Conservation (phyloP, 805 yeast genomes). For the Sugiyamaella floridensis region DNA sequence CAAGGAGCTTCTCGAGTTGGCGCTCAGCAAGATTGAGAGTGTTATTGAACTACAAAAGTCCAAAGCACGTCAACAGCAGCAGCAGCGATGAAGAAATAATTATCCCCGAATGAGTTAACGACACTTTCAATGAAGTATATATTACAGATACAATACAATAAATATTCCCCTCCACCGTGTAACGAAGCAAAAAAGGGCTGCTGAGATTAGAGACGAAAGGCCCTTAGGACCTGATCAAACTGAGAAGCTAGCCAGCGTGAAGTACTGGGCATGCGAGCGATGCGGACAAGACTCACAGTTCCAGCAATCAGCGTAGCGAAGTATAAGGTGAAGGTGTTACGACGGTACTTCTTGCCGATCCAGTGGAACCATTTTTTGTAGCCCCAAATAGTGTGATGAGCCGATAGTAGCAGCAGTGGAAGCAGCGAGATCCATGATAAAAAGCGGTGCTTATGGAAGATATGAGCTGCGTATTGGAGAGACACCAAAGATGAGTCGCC, state of each 20-base stretch:
- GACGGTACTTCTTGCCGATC: slow-evolving; percentile 8
- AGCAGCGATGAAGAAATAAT: background rate
- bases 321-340: slow-evolving; percentile 4
- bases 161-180: slow-evolving; percentile 1
- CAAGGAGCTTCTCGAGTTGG: slow-evolving; percentile 79
- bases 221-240: slow-evolving; percentile 9
- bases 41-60: slow-evolving; percentile 59
- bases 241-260: slow-evolving; percentile 19
- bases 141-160: background rate
- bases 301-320: slow-evolving; percentile 3
- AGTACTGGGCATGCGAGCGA: slow-evolving; percentile 9
- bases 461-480: slow-evolving; percentile 44
- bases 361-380: slow-evolving; percentile 38
- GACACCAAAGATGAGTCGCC: slow-evolving; percentile 56
- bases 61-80: slow-evolving; percentile 4
- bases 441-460: slow-evolving; percentile 27
- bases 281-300: slow-evolving; percentile 5
- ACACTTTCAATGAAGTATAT: background rate
- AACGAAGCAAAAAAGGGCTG: background rate
- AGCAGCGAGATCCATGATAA: slow-evolving; percentile 31
- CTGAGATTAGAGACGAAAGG: background rate
- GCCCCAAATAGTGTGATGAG: slow-evolving; percentile 55
- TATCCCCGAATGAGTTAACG: background rate
- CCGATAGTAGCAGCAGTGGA: slow-evolving; percentile 32
- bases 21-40: slow-evolving; percentile 75